These are phyloP conservation scores for Potentilla sterilis DNA, from an alignment of 306 rosid genomes.

Conservation along the genomic window DNA sequence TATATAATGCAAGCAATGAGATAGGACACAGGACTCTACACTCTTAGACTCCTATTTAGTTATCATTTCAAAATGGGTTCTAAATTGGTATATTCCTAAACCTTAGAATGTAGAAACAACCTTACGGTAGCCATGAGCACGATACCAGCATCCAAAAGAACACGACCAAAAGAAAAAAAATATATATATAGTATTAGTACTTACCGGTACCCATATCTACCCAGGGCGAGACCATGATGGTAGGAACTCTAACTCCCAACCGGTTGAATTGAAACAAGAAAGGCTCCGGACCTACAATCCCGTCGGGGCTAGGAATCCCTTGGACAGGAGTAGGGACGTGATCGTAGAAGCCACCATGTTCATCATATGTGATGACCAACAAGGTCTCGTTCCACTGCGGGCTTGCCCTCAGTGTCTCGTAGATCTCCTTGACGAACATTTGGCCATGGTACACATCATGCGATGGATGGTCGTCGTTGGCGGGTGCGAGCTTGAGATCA, in stretches of 20 bases:
- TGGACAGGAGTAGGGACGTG: slow-evolving; percentile 71
- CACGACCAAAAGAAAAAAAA: neutral
- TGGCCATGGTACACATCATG: slow-evolving; percentile 87
- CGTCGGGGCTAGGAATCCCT: slow-evolving; percentile 80
- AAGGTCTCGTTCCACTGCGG: slow-evolving; percentile 87
- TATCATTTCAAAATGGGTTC: too few relatives aligned
- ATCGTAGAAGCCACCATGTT: slow-evolving; percentile 87
- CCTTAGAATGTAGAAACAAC: too few relatives aligned
- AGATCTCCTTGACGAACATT: slow-evolving; percentile 81
- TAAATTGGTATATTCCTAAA: too few relatives aligned
- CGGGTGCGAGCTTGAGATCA: slow-evolving; percentile 48
- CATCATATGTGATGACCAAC: slow-evolving; percentile 74
- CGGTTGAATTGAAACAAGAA: slow-evolving; percentile 61
- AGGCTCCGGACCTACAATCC: slow-evolving; percentile 68
- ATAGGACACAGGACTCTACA: too few relatives aligned
- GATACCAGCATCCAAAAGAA: too few relatives aligned
- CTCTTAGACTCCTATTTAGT: too few relatives aligned
- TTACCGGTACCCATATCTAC: slow-evolving; percentile 70
- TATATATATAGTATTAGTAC: slow-evolving; percentile 10
- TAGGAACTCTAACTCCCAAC: slow-evolving; percentile 86
- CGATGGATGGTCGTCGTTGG: slow-evolving; percentile 90
- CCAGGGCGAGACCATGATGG: slow-evolving; percentile 85
- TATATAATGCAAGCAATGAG: too few relatives aligned
- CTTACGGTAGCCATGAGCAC: too few relatives aligned
- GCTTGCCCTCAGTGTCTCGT: slow-evolving; percentile 73